phyloP scores from a whole-genome alignment of 176 grass and related monocot genomes.

The Poa annua region DNA sequence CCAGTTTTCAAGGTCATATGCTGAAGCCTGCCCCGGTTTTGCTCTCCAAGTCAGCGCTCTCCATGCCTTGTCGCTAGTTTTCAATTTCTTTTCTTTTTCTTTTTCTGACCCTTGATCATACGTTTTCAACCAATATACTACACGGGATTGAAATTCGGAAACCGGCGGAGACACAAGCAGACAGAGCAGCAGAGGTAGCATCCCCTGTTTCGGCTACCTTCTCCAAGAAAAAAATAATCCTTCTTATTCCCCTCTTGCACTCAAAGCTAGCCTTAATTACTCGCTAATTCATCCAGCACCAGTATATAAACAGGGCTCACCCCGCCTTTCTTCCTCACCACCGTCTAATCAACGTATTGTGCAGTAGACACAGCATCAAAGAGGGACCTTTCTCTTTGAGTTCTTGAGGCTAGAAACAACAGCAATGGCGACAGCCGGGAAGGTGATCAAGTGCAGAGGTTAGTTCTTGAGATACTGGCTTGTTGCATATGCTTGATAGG shows the following conservation, averaged over 20 bases:
- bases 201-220: background rate
- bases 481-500: background rate
- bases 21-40: conserved; percentile 1
- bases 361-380: background rate
- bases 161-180: background rate
- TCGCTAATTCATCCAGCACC: background rate
- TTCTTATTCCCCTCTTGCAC: conserved; percentile 15
- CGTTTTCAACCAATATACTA: background rate
- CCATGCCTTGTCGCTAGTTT: background rate
- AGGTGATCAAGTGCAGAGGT: conserved; percentile 91
- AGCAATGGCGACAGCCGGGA: conserved; percentile 69
- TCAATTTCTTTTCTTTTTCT: background rate
- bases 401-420: background rate
- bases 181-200: background rate
- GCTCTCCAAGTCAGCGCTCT: background rate
- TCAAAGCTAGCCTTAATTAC: background rate
- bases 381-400: background rate
- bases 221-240: background rate
- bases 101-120: background rate
- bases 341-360: background rate
- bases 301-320: conserved; percentile 39
- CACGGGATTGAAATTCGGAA: conserved; percentile 25
- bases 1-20: background rate
- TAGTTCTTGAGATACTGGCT: background rate
- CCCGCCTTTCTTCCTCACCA: conserved; percentile 14